These are phyloP conservation scores for Intubia oerlemansii DNA, from an alignment of 2,329 filamentous ascomycete genomes.

Conservation along the genomic window DNA sequence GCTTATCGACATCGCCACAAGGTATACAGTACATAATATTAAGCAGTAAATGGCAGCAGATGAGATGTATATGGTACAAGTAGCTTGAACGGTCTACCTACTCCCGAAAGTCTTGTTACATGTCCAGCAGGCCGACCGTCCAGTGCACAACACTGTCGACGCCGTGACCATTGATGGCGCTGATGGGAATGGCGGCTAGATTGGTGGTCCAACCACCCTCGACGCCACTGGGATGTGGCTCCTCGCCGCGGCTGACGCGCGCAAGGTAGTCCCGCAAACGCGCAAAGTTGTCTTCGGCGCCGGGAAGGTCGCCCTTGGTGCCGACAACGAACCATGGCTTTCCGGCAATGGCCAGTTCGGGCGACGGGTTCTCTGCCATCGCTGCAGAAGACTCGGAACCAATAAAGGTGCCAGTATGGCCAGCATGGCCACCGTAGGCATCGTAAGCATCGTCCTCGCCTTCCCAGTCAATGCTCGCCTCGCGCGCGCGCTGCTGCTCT, in stretches of 20 bases:
- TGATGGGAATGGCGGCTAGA: slow-evolving; percentile 61
- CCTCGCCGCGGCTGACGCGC: slow-evolving; percentile 36
- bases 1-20: no score
- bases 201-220: slow-evolving; percentile 34
- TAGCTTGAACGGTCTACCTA: no score
- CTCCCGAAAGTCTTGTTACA: no score
- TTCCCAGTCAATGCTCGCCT: slow-evolving; percentile 33
- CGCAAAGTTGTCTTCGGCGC: slow-evolving; percentile 58
- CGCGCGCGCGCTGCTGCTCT: slow-evolving; percentile 42
- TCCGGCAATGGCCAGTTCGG: slow-evolving; percentile 53
- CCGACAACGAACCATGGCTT: slow-evolving; percentile 97
- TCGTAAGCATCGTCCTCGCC: slow-evolving; percentile 6
- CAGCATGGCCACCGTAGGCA: no score
- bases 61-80: no score
- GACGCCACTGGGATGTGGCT: slow-evolving; percentile 52
- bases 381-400: no score
- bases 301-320: slow-evolving; percentile 71
- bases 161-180: slow-evolving; percentile 72
- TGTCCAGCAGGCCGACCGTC: slow-evolving; percentile 47
- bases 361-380: slow-evolving; percentile 8
- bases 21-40: no score
- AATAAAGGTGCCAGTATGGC: no score
- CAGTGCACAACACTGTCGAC: slow-evolving; percentile 54
- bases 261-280: slow-evolving; percentile 50
- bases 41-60: no score